Conservation (phyloP, 1,139 yeast genomes). For the Pneumocystis carinii region DNA sequence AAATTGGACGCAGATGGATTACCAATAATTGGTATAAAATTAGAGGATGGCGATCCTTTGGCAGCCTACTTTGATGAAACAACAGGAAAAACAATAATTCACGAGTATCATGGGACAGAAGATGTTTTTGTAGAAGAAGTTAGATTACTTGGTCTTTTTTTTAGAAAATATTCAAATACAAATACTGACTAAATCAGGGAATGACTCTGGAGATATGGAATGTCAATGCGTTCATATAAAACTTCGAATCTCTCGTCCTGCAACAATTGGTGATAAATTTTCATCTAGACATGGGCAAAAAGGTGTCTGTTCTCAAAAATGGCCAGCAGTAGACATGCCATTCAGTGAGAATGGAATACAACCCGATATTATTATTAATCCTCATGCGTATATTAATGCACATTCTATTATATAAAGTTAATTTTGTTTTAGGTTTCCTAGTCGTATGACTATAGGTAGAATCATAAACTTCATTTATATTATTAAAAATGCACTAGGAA, state of each 20-base stretch:
- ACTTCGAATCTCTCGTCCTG: slow-evolving; percentile 80
- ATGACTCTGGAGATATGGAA: slow-evolving; percentile 56
- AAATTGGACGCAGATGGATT: slow-evolving; percentile 85
- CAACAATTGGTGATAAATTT: slow-evolving; percentile 93
- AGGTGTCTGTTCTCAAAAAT: slow-evolving; percentile 97
- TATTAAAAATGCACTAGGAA: slow-evolving; percentile 35
- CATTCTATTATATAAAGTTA: background rate
- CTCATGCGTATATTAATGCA: slow-evolving; percentile 46
- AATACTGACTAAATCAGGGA: slow-evolving; percentile 33
- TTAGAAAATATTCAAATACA: background rate
- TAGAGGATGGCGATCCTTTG: slow-evolving; percentile 92
- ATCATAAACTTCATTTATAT: background rate
- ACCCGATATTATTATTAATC: slow-evolving; percentile 94
- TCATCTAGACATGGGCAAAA: slow-evolving; percentile 98
- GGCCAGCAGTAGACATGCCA: slow-evolving; percentile 97
- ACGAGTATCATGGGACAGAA: slow-evolving; percentile 86
- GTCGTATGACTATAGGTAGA: slow-evolving; percentile 79
- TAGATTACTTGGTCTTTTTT: slow-evolving; percentile 37
- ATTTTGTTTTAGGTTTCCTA: slow-evolving; percentile 46
- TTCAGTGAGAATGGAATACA: slow-evolving; percentile 90
- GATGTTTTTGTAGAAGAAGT: slow-evolving; percentile 95
- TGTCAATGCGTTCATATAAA: slow-evolving; percentile 77
- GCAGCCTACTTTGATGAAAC: slow-evolving; percentile 88
- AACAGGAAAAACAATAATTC: slow-evolving; percentile 75
- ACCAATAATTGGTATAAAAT: slow-evolving; percentile 74